Percentiles rank a stretch among this genome's conserved stretches.
These are phyloP conservation scores for Geoglossum glabrum DNA, from an alignment of 495 filamentous ascomycete species.

Conservation along the genomic window DNA sequence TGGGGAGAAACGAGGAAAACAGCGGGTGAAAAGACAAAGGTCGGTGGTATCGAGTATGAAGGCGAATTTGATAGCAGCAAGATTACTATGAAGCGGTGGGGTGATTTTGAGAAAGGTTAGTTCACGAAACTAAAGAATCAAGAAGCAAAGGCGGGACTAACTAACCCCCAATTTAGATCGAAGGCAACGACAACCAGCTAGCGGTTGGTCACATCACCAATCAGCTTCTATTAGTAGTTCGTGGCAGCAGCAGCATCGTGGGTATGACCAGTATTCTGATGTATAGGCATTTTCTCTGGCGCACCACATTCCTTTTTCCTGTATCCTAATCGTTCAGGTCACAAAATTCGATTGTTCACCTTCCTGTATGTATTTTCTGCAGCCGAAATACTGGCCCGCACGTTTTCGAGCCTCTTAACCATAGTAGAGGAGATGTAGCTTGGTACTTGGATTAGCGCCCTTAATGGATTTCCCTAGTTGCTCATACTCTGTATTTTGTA, in stretches of 20 bases:
- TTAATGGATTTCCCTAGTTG: not conserved
- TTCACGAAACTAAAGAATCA: not conserved
- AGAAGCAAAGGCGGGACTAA: not conserved
- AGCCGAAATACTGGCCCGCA: not conserved
- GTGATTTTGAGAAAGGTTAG: constrained; percentile 76
- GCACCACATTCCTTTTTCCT: not conserved
- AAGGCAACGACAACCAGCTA: not conserved
- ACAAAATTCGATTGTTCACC: not conserved
- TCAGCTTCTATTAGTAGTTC: not conserved
- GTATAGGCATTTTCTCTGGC: not conserved
- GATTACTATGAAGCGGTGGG: constrained; percentile 98
- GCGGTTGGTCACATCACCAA: constrained; percentile 1
- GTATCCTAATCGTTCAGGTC: not conserved
- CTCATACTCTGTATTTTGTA: not conserved
- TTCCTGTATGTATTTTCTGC: not conserved
- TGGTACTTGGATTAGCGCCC: not conserved
- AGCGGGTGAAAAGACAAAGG: constrained; percentile 69
- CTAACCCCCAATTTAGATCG: not conserved
- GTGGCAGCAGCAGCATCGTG: not conserved
- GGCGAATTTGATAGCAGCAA: constrained; percentile 95
- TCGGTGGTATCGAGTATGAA: constrained; percentile 64
- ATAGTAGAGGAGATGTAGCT: not conserved
- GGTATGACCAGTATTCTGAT: constrained; percentile 3
- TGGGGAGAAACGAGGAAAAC: constrained; percentile 98
- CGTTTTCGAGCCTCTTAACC: not conserved